A percentile compares a stretch with the other conserved stretches of the same genome.
Evolutionary conservation across 176 grass and related monocot genomes (phyloP).

Genomic region (Oryza coarctata): DNA sequence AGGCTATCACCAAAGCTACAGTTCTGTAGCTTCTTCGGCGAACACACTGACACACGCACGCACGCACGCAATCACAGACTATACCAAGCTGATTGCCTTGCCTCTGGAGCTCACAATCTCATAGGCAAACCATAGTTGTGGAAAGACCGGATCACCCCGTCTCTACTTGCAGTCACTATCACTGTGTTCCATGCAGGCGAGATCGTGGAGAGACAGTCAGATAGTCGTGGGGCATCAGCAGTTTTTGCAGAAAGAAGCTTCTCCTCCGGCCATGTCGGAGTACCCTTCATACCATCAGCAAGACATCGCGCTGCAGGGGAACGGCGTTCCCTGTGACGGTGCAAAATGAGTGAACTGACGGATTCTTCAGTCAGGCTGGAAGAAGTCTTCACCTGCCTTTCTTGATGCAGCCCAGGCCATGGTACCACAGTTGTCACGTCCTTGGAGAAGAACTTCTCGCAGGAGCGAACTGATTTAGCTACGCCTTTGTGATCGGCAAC

Average conservation of each 20-base stretch:
- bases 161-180: conserved; percentile 66
- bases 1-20: not conserved
- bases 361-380: conserved; percentile 26
- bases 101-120: conserved; percentile 29
- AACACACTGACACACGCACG: not conserved
- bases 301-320: conserved; percentile 48
- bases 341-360: not conserved
- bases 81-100: not conserved
- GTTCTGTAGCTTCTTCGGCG: not conserved
- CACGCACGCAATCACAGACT: not conserved
- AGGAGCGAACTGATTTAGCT: conserved; percentile 47
- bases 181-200: conserved; percentile 64
- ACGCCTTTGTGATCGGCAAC: conserved; percentile 17
- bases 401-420: conserved; percentile 52
- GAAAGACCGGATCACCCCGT: conserved; percentile 76
- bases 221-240: not conserved
- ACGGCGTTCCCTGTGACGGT: conserved; percentile 29
- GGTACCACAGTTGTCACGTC: conserved; percentile 51
- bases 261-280: conserved; percentile 81
- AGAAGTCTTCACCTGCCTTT: not conserved
- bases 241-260: conserved; percentile 39
- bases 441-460: conserved; percentile 70
- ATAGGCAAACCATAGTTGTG: conserved; percentile 83
- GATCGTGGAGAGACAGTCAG: conserved; percentile 20
- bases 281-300: conserved; percentile 34